These are phyloP conservation scores for Penicillium subrubescens DNA, from an alignment of 495 filamentous ascomycete species.

Conservation along the genomic window DNA sequence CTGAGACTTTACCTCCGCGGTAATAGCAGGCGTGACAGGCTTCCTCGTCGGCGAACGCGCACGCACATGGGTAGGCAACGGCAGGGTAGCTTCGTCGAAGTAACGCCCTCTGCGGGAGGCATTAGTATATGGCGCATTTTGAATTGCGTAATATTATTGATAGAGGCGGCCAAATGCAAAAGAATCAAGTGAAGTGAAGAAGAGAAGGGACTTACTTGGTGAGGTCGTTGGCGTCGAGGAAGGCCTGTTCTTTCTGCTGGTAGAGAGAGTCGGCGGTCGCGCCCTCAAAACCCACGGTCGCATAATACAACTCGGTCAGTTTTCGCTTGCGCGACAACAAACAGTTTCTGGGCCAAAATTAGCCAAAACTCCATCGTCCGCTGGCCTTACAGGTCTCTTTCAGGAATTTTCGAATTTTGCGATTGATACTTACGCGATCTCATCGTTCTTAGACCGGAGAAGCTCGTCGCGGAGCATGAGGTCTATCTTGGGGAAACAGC, in stretches of 20 bases:
- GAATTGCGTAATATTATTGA: slow-evolving; percentile 18
- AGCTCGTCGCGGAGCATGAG: slow-evolving; percentile 60
- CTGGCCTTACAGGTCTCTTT: slow-evolving; percentile 12
- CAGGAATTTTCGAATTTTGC: slow-evolving; percentile 15
- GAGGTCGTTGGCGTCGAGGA: slow-evolving; percentile 75
- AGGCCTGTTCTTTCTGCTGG: slow-evolving; percentile 55
- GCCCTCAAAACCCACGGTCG: slow-evolving; percentile 52
- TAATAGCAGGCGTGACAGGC: slow-evolving; percentile 22
- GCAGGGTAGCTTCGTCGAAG: slow-evolving; percentile 72
- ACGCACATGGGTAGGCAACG: slow-evolving; percentile 52
- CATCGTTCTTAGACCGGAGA: slow-evolving; percentile 60
- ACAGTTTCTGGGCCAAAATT: slow-evolving; percentile 63
- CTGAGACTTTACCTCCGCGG: slow-evolving; percentile 20
- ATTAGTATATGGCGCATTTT: slow-evolving; percentile 35
- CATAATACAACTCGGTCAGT: slow-evolving; percentile 74
- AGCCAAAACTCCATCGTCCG: slow-evolving; percentile 34
- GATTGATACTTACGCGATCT: slow-evolving; percentile 60
- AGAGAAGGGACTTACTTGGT: slow-evolving; percentile 62
- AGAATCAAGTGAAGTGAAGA: slow-evolving; percentile 6
- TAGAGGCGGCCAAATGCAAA: slow-evolving; percentile 5
- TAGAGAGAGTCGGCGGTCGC: slow-evolving; percentile 59
- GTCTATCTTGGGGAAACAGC: slow-evolving; percentile 56
- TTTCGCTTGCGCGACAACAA: slow-evolving; percentile 79
- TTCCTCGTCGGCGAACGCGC: slow-evolving; percentile 31
- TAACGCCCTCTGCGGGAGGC: slow-evolving; percentile 61